These are phyloP conservation scores for Suhomyces terraborum DNA, from an alignment of 1,139 yeast genomes.

Conservation along the genomic window DNA sequence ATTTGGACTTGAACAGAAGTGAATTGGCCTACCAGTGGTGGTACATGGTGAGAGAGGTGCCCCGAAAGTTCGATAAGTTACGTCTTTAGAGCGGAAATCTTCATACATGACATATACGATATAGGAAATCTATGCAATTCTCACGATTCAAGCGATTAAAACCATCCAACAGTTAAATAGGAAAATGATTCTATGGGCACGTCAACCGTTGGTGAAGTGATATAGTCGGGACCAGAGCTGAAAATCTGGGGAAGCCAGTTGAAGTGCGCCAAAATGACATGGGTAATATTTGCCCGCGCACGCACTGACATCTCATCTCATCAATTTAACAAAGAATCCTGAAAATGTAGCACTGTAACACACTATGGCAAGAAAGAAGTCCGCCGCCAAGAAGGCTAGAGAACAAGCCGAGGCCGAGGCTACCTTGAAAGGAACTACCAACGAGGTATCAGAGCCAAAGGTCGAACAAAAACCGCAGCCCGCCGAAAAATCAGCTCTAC, in stretches of 20 bases:
- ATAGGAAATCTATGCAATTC: neutral
- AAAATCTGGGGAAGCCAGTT: conserved; percentile 1
- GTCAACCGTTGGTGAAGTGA: too few species aligned
- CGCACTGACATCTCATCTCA: conserved; percentile 16
- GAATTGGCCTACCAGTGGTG: conserved; percentile 71
- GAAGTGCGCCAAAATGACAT: too few species aligned
- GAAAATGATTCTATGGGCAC: too few species aligned
- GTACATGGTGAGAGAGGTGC: conserved; percentile 37
- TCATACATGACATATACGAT: neutral
- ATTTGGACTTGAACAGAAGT: conserved; percentile 59
- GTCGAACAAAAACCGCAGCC: conserved; percentile 1
- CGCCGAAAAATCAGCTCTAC: conserved; percentile 11
- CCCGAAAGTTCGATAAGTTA: conserved; percentile 12
- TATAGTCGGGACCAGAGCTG: too few species aligned
- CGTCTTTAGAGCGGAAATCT: neutral
- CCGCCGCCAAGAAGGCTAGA: conserved; percentile 76
- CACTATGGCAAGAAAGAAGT: conserved; percentile 85
- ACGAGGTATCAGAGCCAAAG: conserved; percentile 21
- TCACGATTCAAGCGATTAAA: neutral
- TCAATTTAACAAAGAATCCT: conserved; percentile 4
- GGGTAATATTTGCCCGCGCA: neutral
- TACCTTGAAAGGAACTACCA: conserved; percentile 6
- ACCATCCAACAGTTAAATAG: too few species aligned
- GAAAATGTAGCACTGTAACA: neutral
- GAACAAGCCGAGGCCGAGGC: conserved; percentile 41